Conservation (phyloP, 108 stramenopile genomes). For the Skeletonema menzelii region DNA sequence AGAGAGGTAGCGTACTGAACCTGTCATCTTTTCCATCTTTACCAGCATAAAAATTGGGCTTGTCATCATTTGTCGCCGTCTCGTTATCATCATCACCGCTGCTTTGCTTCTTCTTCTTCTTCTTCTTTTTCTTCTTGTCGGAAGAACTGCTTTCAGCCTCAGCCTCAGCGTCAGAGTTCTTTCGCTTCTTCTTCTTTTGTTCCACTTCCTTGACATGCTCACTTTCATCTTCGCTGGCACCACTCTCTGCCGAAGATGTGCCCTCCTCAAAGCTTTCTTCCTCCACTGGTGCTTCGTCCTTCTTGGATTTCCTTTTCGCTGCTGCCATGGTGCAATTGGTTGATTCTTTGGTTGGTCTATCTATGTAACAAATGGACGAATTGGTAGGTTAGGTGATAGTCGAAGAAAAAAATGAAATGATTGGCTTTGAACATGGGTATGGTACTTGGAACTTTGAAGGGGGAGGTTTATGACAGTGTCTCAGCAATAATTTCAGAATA, state of each 20-base stretch:
- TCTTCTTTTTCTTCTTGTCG: conserved; percentile 6
- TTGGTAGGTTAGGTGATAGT: background rate
- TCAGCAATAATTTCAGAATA: too few relatives aligned
- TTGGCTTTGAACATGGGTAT: too few relatives aligned
- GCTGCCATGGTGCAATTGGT: background rate
- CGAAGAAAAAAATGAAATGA: background rate
- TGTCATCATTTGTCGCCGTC: background rate
- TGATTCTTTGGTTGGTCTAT: background rate
- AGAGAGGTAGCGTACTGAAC: conserved; percentile 91
- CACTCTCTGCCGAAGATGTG: background rate
- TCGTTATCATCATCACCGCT: background rate
- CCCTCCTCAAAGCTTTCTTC: background rate
- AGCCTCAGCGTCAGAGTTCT: background rate
- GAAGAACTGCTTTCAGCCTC: background rate
- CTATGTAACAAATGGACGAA: too few relatives aligned
- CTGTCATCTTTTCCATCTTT: conserved; percentile 40
- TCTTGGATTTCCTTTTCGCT: background rate
- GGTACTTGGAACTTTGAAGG: too few relatives aligned
- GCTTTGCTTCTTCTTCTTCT: conserved; percentile 20
- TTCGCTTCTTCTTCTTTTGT: conserved; percentile 2
- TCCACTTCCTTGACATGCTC: background rate
- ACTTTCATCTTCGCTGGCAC: conserved; percentile 2
- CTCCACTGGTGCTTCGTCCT: background rate
- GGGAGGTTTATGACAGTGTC: background rate
- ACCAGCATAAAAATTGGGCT: conserved; percentile 44